These are phyloP conservation scores for Leptodontidium sp. DNA, from an alignment of 2,329 filamentous ascomycete genomes.

Conservation along the genomic window DNA sequence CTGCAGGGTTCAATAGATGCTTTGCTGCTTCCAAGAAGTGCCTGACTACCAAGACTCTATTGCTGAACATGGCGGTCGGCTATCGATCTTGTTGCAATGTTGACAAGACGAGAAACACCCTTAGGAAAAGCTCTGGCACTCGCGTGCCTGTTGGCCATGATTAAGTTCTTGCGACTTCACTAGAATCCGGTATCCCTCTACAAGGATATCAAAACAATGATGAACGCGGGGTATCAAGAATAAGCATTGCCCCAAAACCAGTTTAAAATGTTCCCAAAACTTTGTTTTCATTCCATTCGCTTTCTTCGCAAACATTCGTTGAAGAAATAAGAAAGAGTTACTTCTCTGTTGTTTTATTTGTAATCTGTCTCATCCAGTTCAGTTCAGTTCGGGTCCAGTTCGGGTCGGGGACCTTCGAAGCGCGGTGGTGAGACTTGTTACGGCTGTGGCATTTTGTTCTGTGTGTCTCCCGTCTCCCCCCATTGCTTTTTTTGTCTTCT, in stretches of 20 bases:
- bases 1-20: not conserved
- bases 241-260: not conserved
- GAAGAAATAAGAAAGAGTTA: not conserved
- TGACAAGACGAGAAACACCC: not conserved
- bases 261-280: not conserved
- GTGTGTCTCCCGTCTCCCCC: not conserved
- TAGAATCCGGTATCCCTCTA: not conserved
- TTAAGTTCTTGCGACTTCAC: not conserved
- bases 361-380: not conserved
- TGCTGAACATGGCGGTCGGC: not conserved
- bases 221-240: not conserved
- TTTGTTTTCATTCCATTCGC: not conserved
- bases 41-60: not conserved
- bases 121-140: not conserved
- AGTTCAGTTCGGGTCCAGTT: not conserved
- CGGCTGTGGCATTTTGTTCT: not conserved
- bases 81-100: not conserved
- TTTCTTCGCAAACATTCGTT: not conserved
- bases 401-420: not conserved
- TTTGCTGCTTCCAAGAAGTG: not conserved
- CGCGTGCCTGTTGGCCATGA: not conserved
- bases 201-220: not conserved
- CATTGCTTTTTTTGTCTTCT: conserved; percentile 3
- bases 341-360: not conserved
- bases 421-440: not conserved